Conservation (phyloP, 345 rosid genomes). For the Ceriops decandra region DNA sequence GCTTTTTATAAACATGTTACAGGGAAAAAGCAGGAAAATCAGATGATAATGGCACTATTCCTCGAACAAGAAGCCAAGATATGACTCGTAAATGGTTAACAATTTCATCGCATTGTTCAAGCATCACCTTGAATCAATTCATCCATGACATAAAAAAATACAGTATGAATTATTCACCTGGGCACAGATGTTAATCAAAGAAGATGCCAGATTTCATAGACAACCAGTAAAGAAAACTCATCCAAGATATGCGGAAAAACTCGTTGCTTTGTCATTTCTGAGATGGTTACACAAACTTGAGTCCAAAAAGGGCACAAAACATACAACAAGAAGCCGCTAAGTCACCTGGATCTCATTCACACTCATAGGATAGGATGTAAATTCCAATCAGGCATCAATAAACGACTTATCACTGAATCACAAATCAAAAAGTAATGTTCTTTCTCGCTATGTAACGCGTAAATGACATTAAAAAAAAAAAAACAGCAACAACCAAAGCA, state of each 20-base stretch:
- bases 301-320: background rate
- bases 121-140: background rate
- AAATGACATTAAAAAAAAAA: no score
- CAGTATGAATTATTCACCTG: no score
- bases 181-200: background rate
- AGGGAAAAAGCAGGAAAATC: no score
- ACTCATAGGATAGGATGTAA: background rate
- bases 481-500: background rate
- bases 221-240: background rate
- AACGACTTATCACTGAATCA: background rate
- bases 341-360: conserved; percentile 11
- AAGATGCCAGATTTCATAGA: background rate
- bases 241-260: background rate
- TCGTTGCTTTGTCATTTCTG: background rate
- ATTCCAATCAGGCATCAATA: background rate
- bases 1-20: no score
- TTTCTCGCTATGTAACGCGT: no score
- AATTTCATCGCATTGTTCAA: background rate
- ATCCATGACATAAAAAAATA: background rate
- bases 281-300: background rate
- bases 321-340: background rate
- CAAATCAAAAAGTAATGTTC: no score
- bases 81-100: no score
- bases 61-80: no score
- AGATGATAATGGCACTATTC: no score